These are phyloP conservation scores for Venturia asperata DNA, from an alignment of 2,329 filamentous ascomycete genomes.

Conservation along the genomic window DNA sequence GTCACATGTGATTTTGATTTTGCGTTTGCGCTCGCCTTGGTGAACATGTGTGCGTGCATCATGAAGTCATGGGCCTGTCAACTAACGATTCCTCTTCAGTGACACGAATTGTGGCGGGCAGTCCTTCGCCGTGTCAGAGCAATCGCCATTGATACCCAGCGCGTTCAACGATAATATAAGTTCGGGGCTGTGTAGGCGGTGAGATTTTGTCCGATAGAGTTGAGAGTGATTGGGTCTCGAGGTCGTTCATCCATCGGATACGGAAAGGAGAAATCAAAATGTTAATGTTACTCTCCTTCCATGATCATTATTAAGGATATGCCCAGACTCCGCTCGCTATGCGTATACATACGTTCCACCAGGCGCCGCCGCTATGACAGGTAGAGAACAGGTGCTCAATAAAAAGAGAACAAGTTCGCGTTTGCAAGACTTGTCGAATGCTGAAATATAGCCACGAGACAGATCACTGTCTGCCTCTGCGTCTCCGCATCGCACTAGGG, in stretches of 20 bases:
- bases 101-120: neutral
- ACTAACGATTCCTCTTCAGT: neutral
- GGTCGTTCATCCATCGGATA: too few relatives aligned
- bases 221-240: too few relatives aligned
- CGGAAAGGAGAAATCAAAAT: too few relatives aligned
- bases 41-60: too few relatives aligned
- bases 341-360: neutral
- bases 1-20: too few relatives aligned
- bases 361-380: neutral
- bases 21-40: too few relatives aligned
- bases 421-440: neutral
- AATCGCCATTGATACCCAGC: too few relatives aligned
- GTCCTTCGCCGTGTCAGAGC: too few relatives aligned
- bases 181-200: neutral
- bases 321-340: neutral
- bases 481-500: neutral
- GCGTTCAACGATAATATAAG: neutral
- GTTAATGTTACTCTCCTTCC: neutral
- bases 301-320: neutral
- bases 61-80: too few relatives aligned
- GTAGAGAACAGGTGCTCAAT: neutral
- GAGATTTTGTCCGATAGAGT: neutral
- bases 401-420: neutral
- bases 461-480: neutral
- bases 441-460: too few relatives aligned